Percentiles rank a stretch among this genome's conserved stretches.
Evolutionary conservation across 148 eudicot genomes (phyloP).

Genomic region (Polygonum aviculare): DNA sequence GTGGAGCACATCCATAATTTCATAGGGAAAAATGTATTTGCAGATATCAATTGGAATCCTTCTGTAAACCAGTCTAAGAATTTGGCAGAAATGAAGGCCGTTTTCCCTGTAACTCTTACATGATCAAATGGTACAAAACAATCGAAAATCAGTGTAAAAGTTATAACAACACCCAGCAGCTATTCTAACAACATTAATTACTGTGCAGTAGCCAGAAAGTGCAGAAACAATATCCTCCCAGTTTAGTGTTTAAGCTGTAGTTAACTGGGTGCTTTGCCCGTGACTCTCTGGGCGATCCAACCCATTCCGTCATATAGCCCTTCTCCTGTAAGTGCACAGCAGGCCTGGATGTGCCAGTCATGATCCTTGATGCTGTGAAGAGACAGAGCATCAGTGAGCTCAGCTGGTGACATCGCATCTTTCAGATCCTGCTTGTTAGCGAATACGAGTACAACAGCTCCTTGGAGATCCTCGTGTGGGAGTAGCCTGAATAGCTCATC

Average conservation of each 20-base stretch:
- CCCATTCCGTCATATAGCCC: conserved; percentile 95
- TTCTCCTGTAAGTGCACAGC: conserved; percentile 87
- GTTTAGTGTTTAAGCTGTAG: conserved; percentile 7
- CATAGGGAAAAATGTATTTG: not conserved
- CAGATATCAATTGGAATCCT: not conserved
- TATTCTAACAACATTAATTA: conserved; percentile 4
- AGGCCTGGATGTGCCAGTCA: conserved; percentile 96
- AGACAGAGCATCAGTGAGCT: conserved; percentile 87
- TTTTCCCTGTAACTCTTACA: conserved; percentile 7
- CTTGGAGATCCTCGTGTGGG: conserved; percentile 79
- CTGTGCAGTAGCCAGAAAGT: not conserved
- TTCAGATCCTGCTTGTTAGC: conserved; percentile 90
- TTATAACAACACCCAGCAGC: conserved; percentile 7
- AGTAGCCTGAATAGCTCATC: conserved; percentile 83
- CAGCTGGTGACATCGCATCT: conserved; percentile 93
- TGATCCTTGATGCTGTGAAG: conserved; percentile 91
- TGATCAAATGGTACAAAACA: conserved; percentile 4
- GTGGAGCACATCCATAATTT: not conserved
- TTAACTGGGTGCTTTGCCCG: conserved; percentile 76
- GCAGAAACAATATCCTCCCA: not conserved
- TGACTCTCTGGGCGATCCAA: conserved; percentile 85
- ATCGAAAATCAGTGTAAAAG: not conserved
- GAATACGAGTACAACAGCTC: conserved; percentile 62
- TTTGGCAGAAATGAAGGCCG: not conserved
- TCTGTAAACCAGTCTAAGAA: not conserved